Percentiles rank a stretch among this genome's conserved stretches.
These are phyloP conservation scores for Raphanus raphanistrum DNA, from an alignment of 345 rosid species.

Conservation along the genomic window DNA sequence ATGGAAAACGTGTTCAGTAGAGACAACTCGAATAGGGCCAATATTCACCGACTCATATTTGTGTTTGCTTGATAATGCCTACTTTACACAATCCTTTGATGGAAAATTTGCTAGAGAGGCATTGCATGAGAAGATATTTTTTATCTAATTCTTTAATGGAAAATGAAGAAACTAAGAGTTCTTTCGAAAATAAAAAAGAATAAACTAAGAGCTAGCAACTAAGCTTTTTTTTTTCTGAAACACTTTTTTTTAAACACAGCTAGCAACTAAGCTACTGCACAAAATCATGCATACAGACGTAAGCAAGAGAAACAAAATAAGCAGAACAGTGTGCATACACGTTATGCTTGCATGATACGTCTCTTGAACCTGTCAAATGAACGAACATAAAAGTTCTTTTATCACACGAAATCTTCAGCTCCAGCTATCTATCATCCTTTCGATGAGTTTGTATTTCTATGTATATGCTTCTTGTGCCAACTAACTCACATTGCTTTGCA, in stretches of 20 bases:
- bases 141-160: not conserved
- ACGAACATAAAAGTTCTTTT: no score
- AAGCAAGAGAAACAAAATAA: slow-evolving; percentile 1
- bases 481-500: no score
- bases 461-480: no score
- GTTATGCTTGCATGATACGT: not conserved
- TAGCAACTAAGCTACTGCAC: not conserved
- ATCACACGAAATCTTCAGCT: no score
- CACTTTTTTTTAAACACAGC: no score
- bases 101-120: not conserved
- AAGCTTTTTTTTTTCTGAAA: no score
- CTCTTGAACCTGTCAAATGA: no score
- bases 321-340: not conserved
- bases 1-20: slow-evolving; percentile 69
- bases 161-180: not conserved
- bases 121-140: not conserved
- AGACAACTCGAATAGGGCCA: slow-evolving; percentile 77
- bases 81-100: slow-evolving; percentile 68
- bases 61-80: slow-evolving; percentile 79
- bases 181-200: no score
- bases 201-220: no score
- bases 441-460: no score
- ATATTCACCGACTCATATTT: slow-evolving; percentile 88
- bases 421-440: no score
- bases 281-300: slow-evolving; percentile 1